These are phyloP conservation scores for Danielia reshetovae DNA, from an alignment of 805 yeast species.

Conservation along the genomic window DNA sequence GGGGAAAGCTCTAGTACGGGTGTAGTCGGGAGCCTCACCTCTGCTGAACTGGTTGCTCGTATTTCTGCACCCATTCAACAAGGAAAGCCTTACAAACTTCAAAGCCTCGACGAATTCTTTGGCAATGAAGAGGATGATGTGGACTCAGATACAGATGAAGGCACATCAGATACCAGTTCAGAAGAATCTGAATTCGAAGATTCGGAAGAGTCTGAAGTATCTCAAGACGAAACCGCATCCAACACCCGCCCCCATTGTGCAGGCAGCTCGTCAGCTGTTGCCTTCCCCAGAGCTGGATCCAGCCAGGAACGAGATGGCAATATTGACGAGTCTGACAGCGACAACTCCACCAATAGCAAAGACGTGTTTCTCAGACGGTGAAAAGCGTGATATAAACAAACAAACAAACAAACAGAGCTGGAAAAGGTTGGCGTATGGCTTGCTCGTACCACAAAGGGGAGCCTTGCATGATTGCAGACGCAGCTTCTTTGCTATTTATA, in stretches of 20 bases:
- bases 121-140: conserved; percentile 31
- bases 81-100: conserved; percentile 45
- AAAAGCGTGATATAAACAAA: background rate
- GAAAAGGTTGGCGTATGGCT: too few relatives aligned
- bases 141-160: too few relatives aligned
- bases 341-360: background rate
- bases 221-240: too few relatives aligned
- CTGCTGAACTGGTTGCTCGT: conserved; percentile 15
- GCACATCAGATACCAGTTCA: conserved; percentile 3
- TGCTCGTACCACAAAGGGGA: too few relatives aligned
- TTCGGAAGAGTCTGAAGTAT: too few relatives aligned
- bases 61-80: background rate
- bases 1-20: too few relatives aligned
- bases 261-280: too few relatives aligned
- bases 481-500: too few relatives aligned
- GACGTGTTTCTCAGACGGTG: background rate
- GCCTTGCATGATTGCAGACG: too few relatives aligned
- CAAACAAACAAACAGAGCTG: too few relatives aligned
- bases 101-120: conserved; percentile 85
- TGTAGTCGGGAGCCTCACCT: too few relatives aligned
- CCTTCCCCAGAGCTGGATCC: background rate
- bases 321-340: background rate
- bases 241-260: too few relatives aligned
- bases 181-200: conserved; percentile 4
- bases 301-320: background rate